phyloP scores from a whole-genome alignment of 306 rosid genomes.

The Pyrus communis region DNA sequence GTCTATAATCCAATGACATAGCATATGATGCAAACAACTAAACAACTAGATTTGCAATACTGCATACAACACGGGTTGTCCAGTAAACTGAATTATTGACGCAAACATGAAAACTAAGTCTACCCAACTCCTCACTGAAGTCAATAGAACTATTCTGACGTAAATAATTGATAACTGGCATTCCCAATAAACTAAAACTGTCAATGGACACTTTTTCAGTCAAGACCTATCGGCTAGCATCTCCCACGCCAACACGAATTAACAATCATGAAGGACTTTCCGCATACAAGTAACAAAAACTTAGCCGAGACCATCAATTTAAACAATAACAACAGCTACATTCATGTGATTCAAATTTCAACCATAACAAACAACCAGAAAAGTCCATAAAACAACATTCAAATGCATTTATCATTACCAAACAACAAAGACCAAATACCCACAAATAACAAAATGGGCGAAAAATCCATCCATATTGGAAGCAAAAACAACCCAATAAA shows the following conservation, averaged over 20 bases:
- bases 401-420: neutral
- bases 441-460: neutral
- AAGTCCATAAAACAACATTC: neutral
- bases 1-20: neutral
- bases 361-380: neutral
- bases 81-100: neutral
- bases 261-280: neutral
- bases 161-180: neutral
- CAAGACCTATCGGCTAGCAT: neutral
- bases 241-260: neutral
- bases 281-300: neutral
- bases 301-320: neutral
- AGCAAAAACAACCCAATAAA: neutral
- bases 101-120: neutral
- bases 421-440: neutral
- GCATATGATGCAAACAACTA: neutral
- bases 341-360: neutral
- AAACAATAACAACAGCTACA: neutral
- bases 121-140: neutral
- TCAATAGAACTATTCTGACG: neutral
- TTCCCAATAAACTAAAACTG: neutral
- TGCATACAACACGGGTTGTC: neutral
- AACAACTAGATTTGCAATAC: neutral
- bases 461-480: neutral
- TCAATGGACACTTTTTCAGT: neutral